Conservation (phyloP, 2,329 filamentous ascomycete genomes). For the Penicillium sp. region DNA sequence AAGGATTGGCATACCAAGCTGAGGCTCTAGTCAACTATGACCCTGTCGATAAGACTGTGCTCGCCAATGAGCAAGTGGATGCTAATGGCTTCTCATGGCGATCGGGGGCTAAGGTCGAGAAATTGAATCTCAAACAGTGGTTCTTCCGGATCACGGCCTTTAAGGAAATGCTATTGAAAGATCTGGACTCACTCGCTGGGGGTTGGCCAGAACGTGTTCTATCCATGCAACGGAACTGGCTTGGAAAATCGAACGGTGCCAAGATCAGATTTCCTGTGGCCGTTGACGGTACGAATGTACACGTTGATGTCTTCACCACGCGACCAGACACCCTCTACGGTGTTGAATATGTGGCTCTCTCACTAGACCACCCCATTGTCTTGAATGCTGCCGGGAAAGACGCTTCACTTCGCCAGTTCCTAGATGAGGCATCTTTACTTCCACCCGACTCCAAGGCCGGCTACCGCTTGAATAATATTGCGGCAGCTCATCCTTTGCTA, state of each 20-base stretch:
- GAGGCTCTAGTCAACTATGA: constrained; percentile 89
- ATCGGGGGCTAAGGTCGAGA: constrained; percentile 80
- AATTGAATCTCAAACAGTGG: constrained; percentile 80
- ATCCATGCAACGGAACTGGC: constrained; percentile 83
- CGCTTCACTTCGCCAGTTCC: constrained; percentile 63
- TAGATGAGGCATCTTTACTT: constrained; percentile 58
- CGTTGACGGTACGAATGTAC: constrained; percentile 51
- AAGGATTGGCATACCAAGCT: constrained; percentile 76
- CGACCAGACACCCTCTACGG: constrained; percentile 84
- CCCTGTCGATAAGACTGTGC: constrained; percentile 81
- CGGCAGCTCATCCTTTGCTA: constrained; percentile 64
- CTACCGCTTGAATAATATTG: constrained; percentile 63
- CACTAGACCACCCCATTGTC: constrained; percentile 70
- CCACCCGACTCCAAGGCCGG: constrained; percentile 60
- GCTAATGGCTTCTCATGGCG: constrained; percentile 82
- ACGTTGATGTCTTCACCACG: constrained; percentile 70
- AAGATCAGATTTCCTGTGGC: constrained; percentile 67
- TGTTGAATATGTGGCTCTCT: constrained; percentile 79
- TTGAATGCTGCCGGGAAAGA: constrained; percentile 59
- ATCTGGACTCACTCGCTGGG: constrained; percentile 65
- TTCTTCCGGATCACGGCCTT: constrained; percentile 82
- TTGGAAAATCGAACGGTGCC: constrained; percentile 75
- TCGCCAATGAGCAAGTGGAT: constrained; percentile 87
- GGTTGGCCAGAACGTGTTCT: constrained; percentile 82
- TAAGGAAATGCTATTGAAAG: constrained; percentile 68